Evolutionary conservation across 2,329 filamentous ascomycete species (phyloP).

Genomic region (Verticillium isaacii): DNA sequence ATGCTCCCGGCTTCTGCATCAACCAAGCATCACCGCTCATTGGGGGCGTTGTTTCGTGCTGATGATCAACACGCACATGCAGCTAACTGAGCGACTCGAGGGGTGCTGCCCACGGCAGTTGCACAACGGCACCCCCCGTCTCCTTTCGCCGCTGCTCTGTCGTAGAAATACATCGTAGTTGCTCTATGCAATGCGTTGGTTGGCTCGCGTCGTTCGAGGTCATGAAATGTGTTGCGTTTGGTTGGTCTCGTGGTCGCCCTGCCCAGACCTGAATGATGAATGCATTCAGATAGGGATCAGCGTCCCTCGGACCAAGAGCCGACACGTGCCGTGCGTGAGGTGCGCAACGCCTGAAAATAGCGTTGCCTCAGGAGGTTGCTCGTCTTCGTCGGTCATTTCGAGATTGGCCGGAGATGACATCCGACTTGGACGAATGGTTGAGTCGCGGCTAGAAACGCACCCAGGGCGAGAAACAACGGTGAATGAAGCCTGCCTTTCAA

Average conservation of each 20-base stretch:
- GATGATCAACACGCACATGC: background rate
- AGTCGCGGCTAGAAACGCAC: background rate
- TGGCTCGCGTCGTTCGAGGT: too few species aligned
- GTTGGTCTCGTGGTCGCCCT: background rate
- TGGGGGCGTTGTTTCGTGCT: background rate
- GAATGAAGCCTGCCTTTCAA: background rate
- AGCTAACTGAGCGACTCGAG: background rate
- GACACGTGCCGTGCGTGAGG: too few species aligned
- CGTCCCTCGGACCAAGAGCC: background rate
- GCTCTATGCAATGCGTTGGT: background rate
- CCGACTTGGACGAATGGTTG: background rate
- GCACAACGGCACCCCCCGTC: background rate
- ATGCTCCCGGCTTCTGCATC: background rate
- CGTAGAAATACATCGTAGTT: background rate
- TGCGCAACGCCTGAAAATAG: background rate
- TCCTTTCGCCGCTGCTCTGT: background rate
- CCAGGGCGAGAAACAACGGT: background rate
- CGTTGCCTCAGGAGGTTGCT: background rate
- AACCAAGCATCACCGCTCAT: background rate
- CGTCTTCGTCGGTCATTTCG: background rate
- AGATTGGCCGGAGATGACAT: background rate
- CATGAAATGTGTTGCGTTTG: too few species aligned
- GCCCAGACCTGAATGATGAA: background rate
- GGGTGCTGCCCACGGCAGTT: background rate
- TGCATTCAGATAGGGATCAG: background rate